Percentiles rank a stretch among this genome's conserved stretches.
These are phyloP conservation scores for Bryoerythrophyllum caledonicum DNA, from an alignment of 225 moss, liverwort and hornwort genomes.

Conservation along the genomic window DNA sequence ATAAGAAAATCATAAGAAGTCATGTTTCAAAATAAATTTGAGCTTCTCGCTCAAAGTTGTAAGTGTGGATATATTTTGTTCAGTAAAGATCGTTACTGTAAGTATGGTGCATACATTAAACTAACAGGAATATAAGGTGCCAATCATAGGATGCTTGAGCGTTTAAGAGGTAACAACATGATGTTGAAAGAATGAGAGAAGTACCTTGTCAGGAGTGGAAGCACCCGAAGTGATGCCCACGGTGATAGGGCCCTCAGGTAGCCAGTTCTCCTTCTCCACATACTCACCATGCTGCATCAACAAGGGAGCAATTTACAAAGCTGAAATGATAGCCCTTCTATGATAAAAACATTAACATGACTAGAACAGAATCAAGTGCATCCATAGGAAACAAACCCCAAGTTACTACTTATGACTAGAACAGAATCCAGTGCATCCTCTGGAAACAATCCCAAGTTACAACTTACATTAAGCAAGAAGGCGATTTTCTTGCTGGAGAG, in stretches of 20 bases:
- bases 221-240: conserved; percentile 96
- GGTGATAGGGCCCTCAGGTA: conserved; percentile 84
- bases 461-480: conserved; percentile 73
- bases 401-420: conserved; percentile 26
- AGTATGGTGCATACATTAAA: too few species aligned
- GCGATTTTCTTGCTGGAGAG: conserved; percentile 87
- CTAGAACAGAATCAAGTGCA: conserved; percentile 1
- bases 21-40: too few species aligned
- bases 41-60: too few species aligned
- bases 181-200: conserved; percentile 4
- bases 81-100: too few species aligned
- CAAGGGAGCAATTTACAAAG: background rate
- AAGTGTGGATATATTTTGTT: too few species aligned
- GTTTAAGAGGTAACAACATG: background rate
- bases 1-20: too few species aligned
- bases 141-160: too few species aligned
- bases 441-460: background rate
- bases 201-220: conserved; percentile 97
- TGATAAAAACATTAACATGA: conserved; percentile 7
- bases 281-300: conserved; percentile 79
- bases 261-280: conserved; percentile 88
- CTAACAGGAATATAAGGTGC: too few species aligned
- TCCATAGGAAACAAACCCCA: too few species aligned
- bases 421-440: background rate
- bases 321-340: background rate